These are phyloP conservation scores for Aspergillus taichungensis DNA, from an alignment of 495 filamentous ascomycete genomes.

Conservation along the genomic window DNA sequence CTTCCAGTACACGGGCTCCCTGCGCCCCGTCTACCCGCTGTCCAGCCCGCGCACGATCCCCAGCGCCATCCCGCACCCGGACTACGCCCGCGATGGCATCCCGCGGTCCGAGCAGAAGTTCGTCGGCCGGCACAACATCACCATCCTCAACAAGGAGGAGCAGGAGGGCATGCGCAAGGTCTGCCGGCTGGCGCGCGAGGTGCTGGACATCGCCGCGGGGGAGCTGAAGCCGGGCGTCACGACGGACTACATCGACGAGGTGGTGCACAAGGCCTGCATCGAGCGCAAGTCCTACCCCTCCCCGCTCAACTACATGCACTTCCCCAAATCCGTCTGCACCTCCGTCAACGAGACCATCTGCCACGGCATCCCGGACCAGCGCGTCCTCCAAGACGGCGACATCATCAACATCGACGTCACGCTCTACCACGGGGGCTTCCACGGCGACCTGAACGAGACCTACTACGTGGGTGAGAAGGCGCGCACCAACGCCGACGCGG, in stretches of 20 bases:
- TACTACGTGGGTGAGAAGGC: slow-evolving; percentile 82
- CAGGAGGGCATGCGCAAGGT: slow-evolving; percentile 90
- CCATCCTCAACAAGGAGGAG: slow-evolving; percentile 67
- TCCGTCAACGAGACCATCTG: slow-evolving; percentile 95
- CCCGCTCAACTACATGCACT: slow-evolving; percentile 89
- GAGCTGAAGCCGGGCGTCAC: slow-evolving; percentile 81
- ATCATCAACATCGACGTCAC: slow-evolving; percentile 88
- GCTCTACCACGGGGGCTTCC: slow-evolving; percentile 78
- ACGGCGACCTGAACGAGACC: slow-evolving; percentile 86
- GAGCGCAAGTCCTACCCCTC: slow-evolving; percentile 99
- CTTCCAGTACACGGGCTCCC: slow-evolving; percentile 67
- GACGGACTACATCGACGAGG: slow-evolving; percentile 91
- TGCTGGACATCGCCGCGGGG: slow-evolving; percentile 81
- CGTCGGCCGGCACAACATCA: slow-evolving; percentile 64
- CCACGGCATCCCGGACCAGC: slow-evolving; percentile 81
- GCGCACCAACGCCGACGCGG: slow-evolving; percentile 62
- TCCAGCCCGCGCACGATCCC: slow-evolving; percentile 66
- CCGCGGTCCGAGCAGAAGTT: slow-evolving; percentile 72
- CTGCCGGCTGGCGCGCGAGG: slow-evolving; percentile 79
- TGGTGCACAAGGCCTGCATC: slow-evolving; percentile 92
- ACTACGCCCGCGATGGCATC: slow-evolving; percentile 76
- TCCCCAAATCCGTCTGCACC: slow-evolving; percentile 97
- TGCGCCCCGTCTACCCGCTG: slow-evolving; percentile 86
- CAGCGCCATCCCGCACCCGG: slow-evolving; percentile 71
- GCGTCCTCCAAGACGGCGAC: slow-evolving; percentile 71